Base-by-base conservation (phyloP, 2,329 filamentous ascomycete genomes). In the Didymellaceae sp. region DNA sequence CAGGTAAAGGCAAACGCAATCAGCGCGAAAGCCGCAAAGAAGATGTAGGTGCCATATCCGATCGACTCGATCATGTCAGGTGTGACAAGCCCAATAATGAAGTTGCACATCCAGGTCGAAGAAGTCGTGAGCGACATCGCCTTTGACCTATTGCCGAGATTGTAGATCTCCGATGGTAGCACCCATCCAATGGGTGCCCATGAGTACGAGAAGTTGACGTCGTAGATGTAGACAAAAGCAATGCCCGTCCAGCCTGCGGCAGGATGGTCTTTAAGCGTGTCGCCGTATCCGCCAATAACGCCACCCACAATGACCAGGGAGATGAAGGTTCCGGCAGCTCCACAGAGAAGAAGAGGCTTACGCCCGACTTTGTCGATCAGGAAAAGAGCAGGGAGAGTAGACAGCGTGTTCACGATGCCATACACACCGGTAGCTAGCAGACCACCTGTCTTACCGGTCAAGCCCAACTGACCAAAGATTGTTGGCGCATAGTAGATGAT, bases 81-180 rank as follows among this genome's bases (percentile, higher is more conserved):
- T 0, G 88, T 91, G 35, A 66, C 57, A 2, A 64, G 49, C 1
- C 88, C 87, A 52, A 95, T 91, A 33, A 70, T 57, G 33, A 64
- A 70, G 35, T 91, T 93, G 87, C 88, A 92, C 59, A 93, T 82
- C 90, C 90, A 95, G 82, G 94, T 95, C 71, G 87, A 90, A 54
- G 65, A 70, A 10, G 86, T 86, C 6, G 86, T 87, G 0, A 91
- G 75, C 0, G 87, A 80, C 16, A 89, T 86, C 39, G 87, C 88
- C 51, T 90, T 88, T 0, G 88, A 82, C 16, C 62, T 80, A n/a
- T 84, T 84, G 48, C 82, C 85, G 6, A 90, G 72, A 1, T 87
- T 88, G 83, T 86, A 91, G 22, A 91, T 84, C 72, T 91, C 88
- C 1, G 86, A 82, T 0, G 89, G 81, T 32, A 91, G 79, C 42